phyloP scores from a whole-genome alignment of 225 moss, liverwort and hornwort genomes.

The Marchantia polymorpha region DNA sequence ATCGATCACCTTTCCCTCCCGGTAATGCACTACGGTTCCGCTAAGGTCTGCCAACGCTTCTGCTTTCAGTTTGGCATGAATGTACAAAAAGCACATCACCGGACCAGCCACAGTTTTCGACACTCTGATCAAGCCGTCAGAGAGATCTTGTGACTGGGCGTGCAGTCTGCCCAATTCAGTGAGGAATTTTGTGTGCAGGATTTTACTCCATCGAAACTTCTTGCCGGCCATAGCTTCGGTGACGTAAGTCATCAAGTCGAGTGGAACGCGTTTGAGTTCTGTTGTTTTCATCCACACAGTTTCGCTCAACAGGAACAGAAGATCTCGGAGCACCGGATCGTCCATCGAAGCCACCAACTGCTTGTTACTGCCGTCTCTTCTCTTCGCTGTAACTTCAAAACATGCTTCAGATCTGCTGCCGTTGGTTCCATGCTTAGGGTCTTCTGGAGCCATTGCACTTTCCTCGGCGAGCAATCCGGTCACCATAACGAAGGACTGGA shows the following conservation, averaged over 20 bases:
- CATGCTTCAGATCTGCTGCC: not conserved
- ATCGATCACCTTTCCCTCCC: not conserved
- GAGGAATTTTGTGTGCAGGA: not conserved
- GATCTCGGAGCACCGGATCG: not conserved
- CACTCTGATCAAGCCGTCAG: not conserved
- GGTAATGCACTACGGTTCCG: not conserved
- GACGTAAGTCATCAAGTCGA: not conserved
- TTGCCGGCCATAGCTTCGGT: not conserved
- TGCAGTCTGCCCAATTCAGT: not conserved
- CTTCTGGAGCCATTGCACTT: not conserved
- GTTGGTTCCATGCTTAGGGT: not conserved
- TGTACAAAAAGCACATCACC: constrained; percentile 1
- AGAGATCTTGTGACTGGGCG: not conserved
- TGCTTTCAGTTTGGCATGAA: not conserved
- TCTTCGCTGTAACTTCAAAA: not conserved
- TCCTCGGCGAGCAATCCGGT: constrained; percentile 8
- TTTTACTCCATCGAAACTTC: constrained; percentile 5
- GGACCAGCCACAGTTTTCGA: constrained; percentile 7
- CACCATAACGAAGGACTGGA: not conserved
- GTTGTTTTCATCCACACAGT: not conserved
- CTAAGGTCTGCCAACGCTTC: not conserved
- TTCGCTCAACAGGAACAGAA: not conserved
- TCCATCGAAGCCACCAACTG: not conserved
- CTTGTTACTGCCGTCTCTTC: not conserved
- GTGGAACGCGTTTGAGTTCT: not conserved